Conservation (phyloP, 2,329 filamentous ascomycete genomes). For the Mycosphaerella arachidis region DNA sequence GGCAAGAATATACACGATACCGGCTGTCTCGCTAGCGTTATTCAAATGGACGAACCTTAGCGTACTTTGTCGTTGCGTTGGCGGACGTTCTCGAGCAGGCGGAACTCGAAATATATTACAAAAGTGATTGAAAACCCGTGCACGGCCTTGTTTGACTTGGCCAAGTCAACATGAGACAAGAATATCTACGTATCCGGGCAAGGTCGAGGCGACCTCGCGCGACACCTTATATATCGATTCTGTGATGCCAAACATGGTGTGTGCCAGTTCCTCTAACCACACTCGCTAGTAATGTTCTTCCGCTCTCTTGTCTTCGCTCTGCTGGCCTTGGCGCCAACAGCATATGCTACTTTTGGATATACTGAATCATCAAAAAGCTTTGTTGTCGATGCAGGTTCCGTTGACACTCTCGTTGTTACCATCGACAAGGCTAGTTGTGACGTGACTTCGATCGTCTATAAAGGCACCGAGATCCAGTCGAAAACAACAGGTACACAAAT, state of each 20-base stretch:
- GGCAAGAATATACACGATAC: no score
- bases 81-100: no score
- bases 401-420: slow-evolving; percentile 6
- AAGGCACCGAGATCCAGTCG: slow-evolving; percentile 9
- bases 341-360: slow-evolving; percentile 10
- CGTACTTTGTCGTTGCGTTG: no score
- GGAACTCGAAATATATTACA: no score
- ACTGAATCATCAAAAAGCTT: slow-evolving; percentile 10
- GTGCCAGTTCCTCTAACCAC: background rate
- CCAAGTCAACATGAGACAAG: background rate
- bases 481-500: slow-evolving; percentile 10
- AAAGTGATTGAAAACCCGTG: no score
- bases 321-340: slow-evolving; percentile 1
- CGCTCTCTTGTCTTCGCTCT: background rate
- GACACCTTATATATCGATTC: background rate
- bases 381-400: slow-evolving; percentile 11
- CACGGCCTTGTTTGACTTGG: no score
- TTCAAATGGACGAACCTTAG: no score
- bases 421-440: slow-evolving; percentile 16
- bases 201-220: background rate
- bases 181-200: background rate
- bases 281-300: background rate
- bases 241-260: background rate
- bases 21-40: no score
- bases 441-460: slow-evolving; percentile 11